Base-by-base conservation (phyloP, 176 grass and related monocot genomes). In the Pontederia crassipes region DNA sequence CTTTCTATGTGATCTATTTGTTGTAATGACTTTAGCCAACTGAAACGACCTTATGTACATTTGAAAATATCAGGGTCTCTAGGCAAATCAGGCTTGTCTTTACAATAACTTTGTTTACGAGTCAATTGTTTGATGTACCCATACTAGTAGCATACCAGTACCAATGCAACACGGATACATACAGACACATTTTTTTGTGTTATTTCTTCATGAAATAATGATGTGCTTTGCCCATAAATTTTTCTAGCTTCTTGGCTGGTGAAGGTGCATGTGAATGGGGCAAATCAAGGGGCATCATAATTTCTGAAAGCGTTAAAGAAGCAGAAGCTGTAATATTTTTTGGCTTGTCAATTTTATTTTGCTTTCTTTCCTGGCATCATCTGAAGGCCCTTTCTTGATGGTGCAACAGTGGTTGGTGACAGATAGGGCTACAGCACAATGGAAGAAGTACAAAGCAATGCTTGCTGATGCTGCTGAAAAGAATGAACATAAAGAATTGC, bases 371-470 rank as follows among this genome's bases (percentile, higher is more conserved):
- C 58, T 58, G 18, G 13, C 2, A 2, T 15, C 32, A 28, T 29
- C 17, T 63, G 48, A 10, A 47, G 54, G 8, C 24, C 35, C 26
- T 29, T 61, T 54, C 15, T 75, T 12, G n/a, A 52, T 68, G 75
- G 71, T 70, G n/a, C 65, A 62, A 62, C 65, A 97, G 92, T 97
- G 92, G 92, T 64, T 97, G 70, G 83, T 97, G 72, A 90, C 92
- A 55, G 82, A 97, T 45, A 90, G 67, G 65, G 78, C 87, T 59
- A 91, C 79, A 82, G 58, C 81, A 17, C 92, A 83, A 57, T 97
- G 87, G 92, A 45, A 67, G 40, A 87, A 86, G 68, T 97, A 88
- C 66, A 90, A 65, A 55, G 70, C 66, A 48, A 76, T 90, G 83
- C 83, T 97, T 85, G 72, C 56, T 28, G 69, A 69, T 71, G 79